These are phyloP conservation scores for Hortaea sp. DNA, from an alignment of 2,329 filamentous ascomycete genomes.

Conservation along the genomic window DNA sequence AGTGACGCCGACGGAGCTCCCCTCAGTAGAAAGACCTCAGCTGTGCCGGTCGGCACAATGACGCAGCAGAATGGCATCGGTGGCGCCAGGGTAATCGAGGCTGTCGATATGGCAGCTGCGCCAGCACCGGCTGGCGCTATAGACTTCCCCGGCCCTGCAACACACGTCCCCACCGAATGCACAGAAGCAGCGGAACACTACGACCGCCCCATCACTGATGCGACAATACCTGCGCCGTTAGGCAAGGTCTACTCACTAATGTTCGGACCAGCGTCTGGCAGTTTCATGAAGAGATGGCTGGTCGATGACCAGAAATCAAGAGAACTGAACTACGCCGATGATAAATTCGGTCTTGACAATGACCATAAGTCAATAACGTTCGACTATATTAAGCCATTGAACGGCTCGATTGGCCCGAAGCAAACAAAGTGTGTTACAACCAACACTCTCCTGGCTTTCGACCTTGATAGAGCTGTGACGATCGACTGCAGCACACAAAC, in stretches of 20 bases:
- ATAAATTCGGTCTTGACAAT: slow-evolving; percentile 61
- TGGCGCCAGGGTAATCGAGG: slow-evolving; percentile 19
- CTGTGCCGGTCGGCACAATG: slow-evolving; percentile 27
- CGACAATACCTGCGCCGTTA: slow-evolving; percentile 73
- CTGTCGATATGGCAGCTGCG: slow-evolving; percentile 29
- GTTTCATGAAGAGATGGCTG: slow-evolving; percentile 81
- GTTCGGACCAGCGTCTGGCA: slow-evolving; percentile 69
- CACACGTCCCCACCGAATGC: slow-evolving; percentile 78
- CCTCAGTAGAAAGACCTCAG: slow-evolving; percentile 63
- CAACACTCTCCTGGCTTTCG: slow-evolving; percentile 72
- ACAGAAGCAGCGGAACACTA: slow-evolving; percentile 70
- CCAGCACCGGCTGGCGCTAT: slow-evolving; percentile 32
- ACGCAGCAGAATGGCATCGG: slow-evolving; percentile 28
- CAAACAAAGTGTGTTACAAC: slow-evolving; percentile 91
- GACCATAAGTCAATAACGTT: slow-evolving; percentile 68
- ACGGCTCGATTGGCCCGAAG: slow-evolving; percentile 74
- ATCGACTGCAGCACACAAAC: slow-evolving; percentile 78
- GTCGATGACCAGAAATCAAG: slow-evolving; percentile 77
- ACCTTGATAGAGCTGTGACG: slow-evolving; percentile 77
- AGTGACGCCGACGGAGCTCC: slow-evolving; percentile 41
- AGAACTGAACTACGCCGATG: slow-evolving; percentile 75
- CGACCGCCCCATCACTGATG: slow-evolving; percentile 76
- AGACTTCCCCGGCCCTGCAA: slow-evolving; percentile 77
- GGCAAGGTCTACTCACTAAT: slow-evolving; percentile 84
- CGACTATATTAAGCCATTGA: slow-evolving; percentile 85